Percentiles rank a stretch among this genome's conserved stretches.
Conservation (phyloP, 192 early-diverging fungal species). For the Haplosporangium gracile region DNA sequence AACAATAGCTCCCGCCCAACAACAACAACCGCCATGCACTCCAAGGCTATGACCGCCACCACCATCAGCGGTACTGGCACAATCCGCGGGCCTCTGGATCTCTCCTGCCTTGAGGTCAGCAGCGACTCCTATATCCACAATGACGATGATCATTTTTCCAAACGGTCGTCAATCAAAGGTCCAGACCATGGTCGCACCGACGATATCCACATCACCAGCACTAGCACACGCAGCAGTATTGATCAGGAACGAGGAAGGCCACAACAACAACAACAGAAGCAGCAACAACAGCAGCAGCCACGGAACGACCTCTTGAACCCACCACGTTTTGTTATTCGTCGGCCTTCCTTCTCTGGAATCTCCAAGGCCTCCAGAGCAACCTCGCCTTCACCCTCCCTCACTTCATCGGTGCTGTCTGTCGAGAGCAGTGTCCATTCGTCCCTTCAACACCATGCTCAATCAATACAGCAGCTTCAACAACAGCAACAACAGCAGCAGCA, state of each 20-base stretch:
- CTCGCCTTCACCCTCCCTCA: slow-evolving; percentile 33
- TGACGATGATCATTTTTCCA: slow-evolving; percentile 1
- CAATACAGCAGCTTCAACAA: slow-evolving; percentile 20
- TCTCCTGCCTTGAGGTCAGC: slow-evolving; percentile 22
- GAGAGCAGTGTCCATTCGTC: slow-evolving; percentile 30
- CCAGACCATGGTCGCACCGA: neutral
- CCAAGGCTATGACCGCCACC: slow-evolving; percentile 37
- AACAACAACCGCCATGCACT: slow-evolving; percentile 18
- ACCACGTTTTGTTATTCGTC: slow-evolving; percentile 35
- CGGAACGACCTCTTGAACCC: slow-evolving; percentile 32
- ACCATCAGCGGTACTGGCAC: slow-evolving; percentile 37
- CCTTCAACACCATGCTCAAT: slow-evolving; percentile 22
- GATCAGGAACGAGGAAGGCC: slow-evolving; percentile 9
- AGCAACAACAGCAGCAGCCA: neutral
- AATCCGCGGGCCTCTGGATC: slow-evolving; percentile 21
- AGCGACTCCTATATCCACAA: slow-evolving; percentile 19
- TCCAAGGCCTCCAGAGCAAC: slow-evolving; percentile 22
- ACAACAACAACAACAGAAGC: neutral
- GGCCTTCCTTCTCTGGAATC: slow-evolving; percentile 25
- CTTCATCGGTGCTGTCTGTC: slow-evolving; percentile 35
- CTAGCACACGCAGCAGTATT: neutral
- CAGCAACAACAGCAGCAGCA: slow-evolving; percentile 4
- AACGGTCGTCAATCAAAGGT: slow-evolving; percentile 6
- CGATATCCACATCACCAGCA: slow-evolving; percentile 8
- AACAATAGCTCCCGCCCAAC: neutral